These are phyloP conservation scores for Incumbomyces delicatus DNA, from an alignment of 2,329 filamentous ascomycete species.

Conservation along the genomic window DNA sequence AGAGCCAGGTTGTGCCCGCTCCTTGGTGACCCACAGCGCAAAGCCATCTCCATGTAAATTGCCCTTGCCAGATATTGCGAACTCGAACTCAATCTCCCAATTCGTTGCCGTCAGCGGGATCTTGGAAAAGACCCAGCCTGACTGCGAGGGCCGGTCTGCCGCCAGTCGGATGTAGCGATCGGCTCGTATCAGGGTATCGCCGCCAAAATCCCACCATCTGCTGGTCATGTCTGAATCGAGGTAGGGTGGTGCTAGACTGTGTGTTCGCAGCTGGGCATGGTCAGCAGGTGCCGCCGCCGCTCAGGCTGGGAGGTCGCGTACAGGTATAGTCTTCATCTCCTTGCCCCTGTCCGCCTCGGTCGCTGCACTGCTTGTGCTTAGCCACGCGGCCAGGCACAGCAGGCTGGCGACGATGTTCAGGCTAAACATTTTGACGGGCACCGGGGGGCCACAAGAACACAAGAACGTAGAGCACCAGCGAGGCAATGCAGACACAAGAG, in stretches of 20 bases:
- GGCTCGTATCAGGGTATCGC: slow-evolving; percentile 74
- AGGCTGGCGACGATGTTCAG: not conserved
- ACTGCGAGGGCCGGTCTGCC: slow-evolving; percentile 79
- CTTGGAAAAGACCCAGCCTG: slow-evolving; percentile 86
- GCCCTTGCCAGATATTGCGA: slow-evolving; percentile 81
- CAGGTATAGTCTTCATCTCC: slow-evolving; percentile 56
- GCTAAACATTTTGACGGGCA: slow-evolving; percentile 3
- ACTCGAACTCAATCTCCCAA: slow-evolving; percentile 96
- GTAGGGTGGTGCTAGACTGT: slow-evolving; percentile 78
- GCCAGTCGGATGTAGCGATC: slow-evolving; percentile 84
- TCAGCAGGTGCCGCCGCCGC: slow-evolving; percentile 12
- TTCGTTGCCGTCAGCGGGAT: slow-evolving; percentile 95
- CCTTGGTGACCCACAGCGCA: slow-evolving; percentile 95
- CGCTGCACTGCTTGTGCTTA: slow-evolving; percentile 25
- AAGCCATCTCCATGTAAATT: slow-evolving; percentile 93
- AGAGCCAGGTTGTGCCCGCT: slow-evolving; percentile 66
- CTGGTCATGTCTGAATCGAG: slow-evolving; percentile 97
- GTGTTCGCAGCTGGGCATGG: slow-evolving; percentile 63
- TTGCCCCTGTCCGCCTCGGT: slow-evolving; percentile 38
- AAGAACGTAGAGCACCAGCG: not conserved
- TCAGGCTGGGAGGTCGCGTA: slow-evolving; percentile 32
- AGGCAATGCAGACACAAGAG: too few species aligned
- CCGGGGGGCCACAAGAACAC: too few species aligned
- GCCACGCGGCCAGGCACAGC: slow-evolving; percentile 25
- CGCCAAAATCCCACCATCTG: slow-evolving; percentile 98